Conservation (phyloP, 495 filamentous ascomycete species). For the Staphylotrichum longicolle region DNA sequence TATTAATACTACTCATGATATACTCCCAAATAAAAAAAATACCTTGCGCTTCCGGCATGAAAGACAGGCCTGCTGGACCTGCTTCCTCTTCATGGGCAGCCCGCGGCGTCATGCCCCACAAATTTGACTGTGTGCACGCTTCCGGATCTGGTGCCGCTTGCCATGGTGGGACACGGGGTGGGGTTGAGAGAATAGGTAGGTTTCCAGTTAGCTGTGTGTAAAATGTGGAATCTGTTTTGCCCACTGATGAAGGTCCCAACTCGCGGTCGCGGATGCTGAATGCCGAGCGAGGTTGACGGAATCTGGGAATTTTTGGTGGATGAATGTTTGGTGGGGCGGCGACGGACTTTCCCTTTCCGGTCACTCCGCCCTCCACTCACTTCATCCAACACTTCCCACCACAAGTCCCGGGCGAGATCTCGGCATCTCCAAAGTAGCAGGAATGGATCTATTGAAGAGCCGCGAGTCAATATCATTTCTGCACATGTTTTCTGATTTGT, state of each 20-base stretch:
- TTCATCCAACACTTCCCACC: no score
- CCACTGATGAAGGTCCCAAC: neutral
- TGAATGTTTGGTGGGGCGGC: neutral
- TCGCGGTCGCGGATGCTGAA: no score
- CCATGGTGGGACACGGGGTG: neutral
- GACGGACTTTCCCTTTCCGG: slow-evolving; percentile 12
- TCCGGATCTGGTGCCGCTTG: neutral
- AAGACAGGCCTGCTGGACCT: slow-evolving; percentile 48
- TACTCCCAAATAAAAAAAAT: neutral
- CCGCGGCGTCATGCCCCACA: slow-evolving; percentile 44
- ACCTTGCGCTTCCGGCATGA: slow-evolving; percentile 48
- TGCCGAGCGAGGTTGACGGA: no score
- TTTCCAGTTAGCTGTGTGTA: no score
- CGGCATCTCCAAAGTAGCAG: neutral
- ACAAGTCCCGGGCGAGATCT: neutral
- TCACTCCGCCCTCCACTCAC: neutral
- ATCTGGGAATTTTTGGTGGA: no score
- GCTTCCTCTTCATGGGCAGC: slow-evolving; percentile 48
- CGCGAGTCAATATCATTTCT: no score
- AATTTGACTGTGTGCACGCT: slow-evolving; percentile 37
- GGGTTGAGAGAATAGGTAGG: neutral
- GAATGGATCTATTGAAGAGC: no score
- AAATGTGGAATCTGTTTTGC: neutral
- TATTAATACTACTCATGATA: no score
- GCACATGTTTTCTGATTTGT: no score